These are phyloP conservation scores for Agaricales sp. DNA, from an alignment of 1,284 basidiomycete genomes.

Conservation along the genomic window DNA sequence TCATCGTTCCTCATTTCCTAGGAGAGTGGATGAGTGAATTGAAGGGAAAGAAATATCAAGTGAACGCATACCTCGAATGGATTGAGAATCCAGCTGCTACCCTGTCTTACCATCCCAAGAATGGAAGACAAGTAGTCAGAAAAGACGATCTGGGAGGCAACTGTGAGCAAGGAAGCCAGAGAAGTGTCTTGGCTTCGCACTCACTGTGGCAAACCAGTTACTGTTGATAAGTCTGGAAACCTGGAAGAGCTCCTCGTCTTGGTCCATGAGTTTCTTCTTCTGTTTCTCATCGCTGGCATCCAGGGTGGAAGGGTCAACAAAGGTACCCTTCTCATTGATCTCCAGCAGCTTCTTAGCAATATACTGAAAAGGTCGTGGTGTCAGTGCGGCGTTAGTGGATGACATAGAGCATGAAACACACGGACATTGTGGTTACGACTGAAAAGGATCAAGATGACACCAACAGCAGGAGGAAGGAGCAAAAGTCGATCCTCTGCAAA, in stretches of 20 bases:
- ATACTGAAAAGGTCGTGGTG: conserved; percentile 55
- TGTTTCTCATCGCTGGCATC: conserved; percentile 19
- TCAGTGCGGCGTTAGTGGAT: conserved; percentile 4
- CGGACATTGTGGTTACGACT: conserved; percentile 79
- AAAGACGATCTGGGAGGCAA: conserved; percentile 41
- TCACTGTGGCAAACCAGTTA: conserved; percentile 58
- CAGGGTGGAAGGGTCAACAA: conserved; percentile 36
- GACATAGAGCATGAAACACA: conserved; percentile 7
- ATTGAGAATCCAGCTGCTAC: conserved; percentile 60
- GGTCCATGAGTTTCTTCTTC: conserved; percentile 29
- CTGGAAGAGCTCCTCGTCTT: conserved; percentile 80
- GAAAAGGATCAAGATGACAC: conserved; percentile 69
- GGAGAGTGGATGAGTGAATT: conserved; percentile 3
- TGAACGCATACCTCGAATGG: conserved; percentile 47
- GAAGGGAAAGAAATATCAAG: neutral
- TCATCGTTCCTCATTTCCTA: conserved; percentile 55
- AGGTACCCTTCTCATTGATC: conserved; percentile 67
- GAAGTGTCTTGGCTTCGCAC: conserved; percentile 4
- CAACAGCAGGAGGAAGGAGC: conserved; percentile 69
- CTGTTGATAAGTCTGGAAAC: conserved; percentile 70
- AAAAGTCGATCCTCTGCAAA: conserved; percentile 75
- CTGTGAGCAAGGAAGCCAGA: too few relatives aligned
- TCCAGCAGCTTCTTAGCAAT: conserved; percentile 70
- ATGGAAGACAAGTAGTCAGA: conserved; percentile 72
- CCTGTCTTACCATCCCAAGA: conserved; percentile 59